Evolutionary conservation across 2,329 filamentous ascomycete species (phyloP).

Genomic region (Pezicula radicicola): DNA sequence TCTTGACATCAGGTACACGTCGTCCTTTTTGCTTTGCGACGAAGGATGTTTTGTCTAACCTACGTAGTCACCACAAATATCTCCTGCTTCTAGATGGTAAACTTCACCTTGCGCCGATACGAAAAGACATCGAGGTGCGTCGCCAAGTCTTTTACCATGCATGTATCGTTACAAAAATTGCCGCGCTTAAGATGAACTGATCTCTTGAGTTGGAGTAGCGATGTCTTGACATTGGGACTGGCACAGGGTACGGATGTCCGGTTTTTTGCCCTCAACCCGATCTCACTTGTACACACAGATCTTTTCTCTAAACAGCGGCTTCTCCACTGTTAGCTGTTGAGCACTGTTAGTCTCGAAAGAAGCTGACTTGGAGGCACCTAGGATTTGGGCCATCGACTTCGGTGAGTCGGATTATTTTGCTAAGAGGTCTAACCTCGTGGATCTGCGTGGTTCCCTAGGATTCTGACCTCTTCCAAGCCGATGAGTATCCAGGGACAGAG

Average conservation of each 20-base stretch:
- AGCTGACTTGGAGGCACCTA: slow-evolving; percentile 14
- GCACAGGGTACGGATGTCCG: slow-evolving; percentile 17
- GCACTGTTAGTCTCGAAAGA: too few relatives aligned
- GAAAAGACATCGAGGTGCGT: slow-evolving; percentile 20
- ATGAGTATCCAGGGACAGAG: slow-evolving; percentile 23
- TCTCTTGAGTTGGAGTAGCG: slow-evolving; percentile 16
- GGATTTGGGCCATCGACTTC: slow-evolving; percentile 40
- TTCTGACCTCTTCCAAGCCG: background rate
- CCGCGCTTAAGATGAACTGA: background rate
- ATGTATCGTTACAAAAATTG: background rate
- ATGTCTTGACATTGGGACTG: slow-evolving; percentile 39
- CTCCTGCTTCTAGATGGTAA: slow-evolving; percentile 19
- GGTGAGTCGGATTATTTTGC: slow-evolving; percentile 11
- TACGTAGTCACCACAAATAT: slow-evolving; percentile 26
- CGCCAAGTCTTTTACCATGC: background rate
- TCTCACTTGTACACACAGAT: too few relatives aligned
- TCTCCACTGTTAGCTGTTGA: too few relatives aligned
- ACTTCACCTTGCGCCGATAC: slow-evolving; percentile 26
- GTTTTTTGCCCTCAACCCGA: too few relatives aligned
- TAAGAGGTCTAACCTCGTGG: background rate
- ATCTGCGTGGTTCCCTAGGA: background rate
- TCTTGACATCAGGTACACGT: slow-evolving; percentile 19
- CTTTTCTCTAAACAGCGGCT: too few relatives aligned
- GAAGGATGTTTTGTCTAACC: background rate
- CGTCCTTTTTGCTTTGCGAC: background rate